These are phyloP conservation scores for Nepenthes gracilis DNA, from an alignment of 148 eudicot species.

Conservation along the genomic window DNA sequence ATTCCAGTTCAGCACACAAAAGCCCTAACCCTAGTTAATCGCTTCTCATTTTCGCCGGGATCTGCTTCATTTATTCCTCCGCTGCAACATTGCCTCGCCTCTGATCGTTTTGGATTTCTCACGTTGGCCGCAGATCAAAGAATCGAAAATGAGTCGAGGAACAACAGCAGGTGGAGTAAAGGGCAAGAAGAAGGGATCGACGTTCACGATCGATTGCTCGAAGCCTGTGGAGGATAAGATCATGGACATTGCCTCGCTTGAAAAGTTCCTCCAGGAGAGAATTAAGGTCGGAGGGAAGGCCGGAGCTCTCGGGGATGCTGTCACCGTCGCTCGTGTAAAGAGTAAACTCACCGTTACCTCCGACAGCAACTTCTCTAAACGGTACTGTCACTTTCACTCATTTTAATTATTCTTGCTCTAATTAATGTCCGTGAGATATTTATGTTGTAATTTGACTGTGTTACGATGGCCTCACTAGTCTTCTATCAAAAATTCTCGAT, in stretches of 20 bases:
- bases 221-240: constrained; percentile 80
- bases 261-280: constrained; percentile 67
- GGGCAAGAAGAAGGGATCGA: constrained; percentile 56
- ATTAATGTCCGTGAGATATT: background rate
- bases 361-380: constrained; percentile 50
- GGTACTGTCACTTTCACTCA: constrained; percentile 13
- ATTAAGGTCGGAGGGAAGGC: constrained; percentile 72
- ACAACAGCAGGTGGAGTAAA: constrained; percentile 27
- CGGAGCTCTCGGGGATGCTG: constrained; percentile 64
- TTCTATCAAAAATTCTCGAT: too few species aligned
- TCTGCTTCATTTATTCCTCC: too few species aligned
- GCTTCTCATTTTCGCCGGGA: too few species aligned
- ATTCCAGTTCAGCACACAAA: too few species aligned
- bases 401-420: background rate
- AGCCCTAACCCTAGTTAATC: too few species aligned
- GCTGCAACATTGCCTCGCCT: too few species aligned
- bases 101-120: background rate
- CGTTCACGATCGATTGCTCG: constrained; percentile 51
- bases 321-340: constrained; percentile 55
- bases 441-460: too few species aligned
- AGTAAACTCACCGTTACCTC: constrained; percentile 53
- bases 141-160: constrained; percentile 43
- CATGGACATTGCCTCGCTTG: constrained; percentile 69
- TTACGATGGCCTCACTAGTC: too few species aligned
- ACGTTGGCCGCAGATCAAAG: constrained; percentile 4